These are phyloP conservation scores for Epichloe sp. DNA, from an alignment of 2,329 filamentous ascomycete genomes.

Conservation along the genomic window DNA sequence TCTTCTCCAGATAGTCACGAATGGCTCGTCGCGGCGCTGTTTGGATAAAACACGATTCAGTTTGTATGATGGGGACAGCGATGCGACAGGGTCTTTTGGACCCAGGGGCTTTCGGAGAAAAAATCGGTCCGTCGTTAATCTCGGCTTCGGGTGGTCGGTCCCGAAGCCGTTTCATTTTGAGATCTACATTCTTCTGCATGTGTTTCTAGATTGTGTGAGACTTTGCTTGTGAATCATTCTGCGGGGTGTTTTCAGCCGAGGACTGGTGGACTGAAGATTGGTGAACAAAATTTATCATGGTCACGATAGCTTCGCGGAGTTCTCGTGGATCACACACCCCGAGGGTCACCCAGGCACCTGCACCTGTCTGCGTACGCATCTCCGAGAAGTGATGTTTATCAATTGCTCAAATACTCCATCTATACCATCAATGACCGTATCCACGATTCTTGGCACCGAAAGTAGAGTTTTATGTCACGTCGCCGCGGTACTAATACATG, in stretches of 20 bases:
- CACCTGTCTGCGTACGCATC: too few species aligned
- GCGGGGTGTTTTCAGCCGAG: too few species aligned
- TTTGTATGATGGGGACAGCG: constrained; percentile 13
- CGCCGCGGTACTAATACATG: constrained; percentile 11
- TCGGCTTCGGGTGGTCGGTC: constrained; percentile 34
- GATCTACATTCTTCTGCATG: constrained; percentile 34
- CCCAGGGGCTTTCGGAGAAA: constrained; percentile 30
- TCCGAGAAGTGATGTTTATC: neutral
- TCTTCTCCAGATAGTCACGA: constrained; percentile 37
- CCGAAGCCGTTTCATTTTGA: constrained; percentile 44
- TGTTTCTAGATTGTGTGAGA: neutral
- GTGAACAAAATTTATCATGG: too few species aligned
- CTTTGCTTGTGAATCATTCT: neutral
- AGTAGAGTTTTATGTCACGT: constrained; percentile 1
- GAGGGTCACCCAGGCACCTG: too few species aligned
- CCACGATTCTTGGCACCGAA: neutral
- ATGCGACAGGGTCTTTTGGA: constrained; percentile 23
- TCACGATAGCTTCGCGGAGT: too few species aligned
- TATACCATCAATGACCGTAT: neutral
- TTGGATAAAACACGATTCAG: neutral
- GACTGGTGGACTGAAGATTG: too few species aligned
- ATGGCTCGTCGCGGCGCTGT: constrained; percentile 25
- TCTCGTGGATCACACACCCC: too few species aligned
- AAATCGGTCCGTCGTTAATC: constrained; percentile 46
- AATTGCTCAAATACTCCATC: neutral